phyloP scores from a whole-genome alignment of 78 protist species.

The slime mould (Dictyostelium discoideum) region DNA sequence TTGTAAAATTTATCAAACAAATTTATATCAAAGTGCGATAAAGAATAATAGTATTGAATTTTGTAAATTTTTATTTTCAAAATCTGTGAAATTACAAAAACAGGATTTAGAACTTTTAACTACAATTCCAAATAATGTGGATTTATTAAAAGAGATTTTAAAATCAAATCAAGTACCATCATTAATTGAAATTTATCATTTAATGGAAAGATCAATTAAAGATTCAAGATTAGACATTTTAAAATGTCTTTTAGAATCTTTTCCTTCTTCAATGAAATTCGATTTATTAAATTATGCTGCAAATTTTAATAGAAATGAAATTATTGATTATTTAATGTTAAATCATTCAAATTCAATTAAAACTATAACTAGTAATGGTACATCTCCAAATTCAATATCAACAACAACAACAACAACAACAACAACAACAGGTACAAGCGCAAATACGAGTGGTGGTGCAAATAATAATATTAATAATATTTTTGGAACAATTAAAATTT shows the following conservation, averaged over 20 bases:
- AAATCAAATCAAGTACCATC: neutral
- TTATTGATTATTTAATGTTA: neutral
- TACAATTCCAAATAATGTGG: neutral
- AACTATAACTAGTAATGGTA: neutral
- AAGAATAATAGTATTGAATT: neutral
- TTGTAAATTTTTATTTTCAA: neutral
- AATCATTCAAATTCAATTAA: neutral
- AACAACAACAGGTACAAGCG: neutral
- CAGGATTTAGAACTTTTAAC: neutral
- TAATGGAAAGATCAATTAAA: constrained; percentile 2
- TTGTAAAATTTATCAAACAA: neutral
- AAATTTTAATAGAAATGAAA: neutral
- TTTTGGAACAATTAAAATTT: neutral
- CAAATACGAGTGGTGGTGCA: neutral
- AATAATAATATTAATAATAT: neutral
- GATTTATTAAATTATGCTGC: neutral
- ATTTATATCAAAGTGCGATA: neutral
- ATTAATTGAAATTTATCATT: neutral
- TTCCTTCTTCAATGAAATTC: neutral
- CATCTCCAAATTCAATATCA: neutral
- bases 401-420: neutral
- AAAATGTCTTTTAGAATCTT: neutral
- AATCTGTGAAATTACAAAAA: neutral
- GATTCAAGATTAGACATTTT: neutral
- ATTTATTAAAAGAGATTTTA: neutral